These are phyloP conservation scores for Vitis vinifera DNA, from an alignment of 164 flowering plant species.

Conservation along the genomic window DNA sequence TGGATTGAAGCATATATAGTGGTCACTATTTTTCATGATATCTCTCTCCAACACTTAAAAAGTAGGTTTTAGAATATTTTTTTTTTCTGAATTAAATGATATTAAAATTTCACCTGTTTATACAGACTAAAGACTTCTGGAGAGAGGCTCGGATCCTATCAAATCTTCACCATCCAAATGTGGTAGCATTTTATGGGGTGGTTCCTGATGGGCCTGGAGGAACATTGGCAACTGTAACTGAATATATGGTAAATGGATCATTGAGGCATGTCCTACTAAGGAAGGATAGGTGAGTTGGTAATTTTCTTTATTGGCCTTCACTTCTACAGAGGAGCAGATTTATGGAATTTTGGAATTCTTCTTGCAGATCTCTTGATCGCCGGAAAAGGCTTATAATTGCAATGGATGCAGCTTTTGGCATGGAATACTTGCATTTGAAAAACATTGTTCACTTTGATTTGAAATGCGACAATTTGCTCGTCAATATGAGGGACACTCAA, in stretches of 20 bases:
- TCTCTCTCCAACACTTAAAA: not conserved
- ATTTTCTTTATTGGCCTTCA: not conserved
- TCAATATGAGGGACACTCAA: slow-evolving; percentile 79
- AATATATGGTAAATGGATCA: slow-evolving; percentile 85
- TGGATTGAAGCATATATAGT: not conserved
- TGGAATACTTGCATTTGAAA: slow-evolving; percentile 86
- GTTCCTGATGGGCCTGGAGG: slow-evolving; percentile 86
- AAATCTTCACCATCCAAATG: slow-evolving; percentile 89
- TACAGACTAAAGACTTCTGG: slow-evolving; percentile 82
- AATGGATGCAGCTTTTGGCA: slow-evolving; percentile 93
- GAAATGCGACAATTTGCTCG: slow-evolving; percentile 89
- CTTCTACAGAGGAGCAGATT: slow-evolving; percentile 2
- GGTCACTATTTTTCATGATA: not conserved
- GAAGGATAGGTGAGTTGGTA: slow-evolving; percentile 56
- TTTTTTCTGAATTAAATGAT: not conserved
- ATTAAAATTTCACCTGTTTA: not conserved
- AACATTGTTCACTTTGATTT: slow-evolving; percentile 88
- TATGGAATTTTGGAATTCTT: slow-evolving; percentile 13
- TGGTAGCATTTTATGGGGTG: slow-evolving; percentile 85
- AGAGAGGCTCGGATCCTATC: slow-evolving; percentile 83
- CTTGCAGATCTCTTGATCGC: slow-evolving; percentile 68
- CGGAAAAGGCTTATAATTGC: slow-evolving; percentile 74
- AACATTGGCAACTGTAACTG: slow-evolving; percentile 84
- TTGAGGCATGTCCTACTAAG: slow-evolving; percentile 59
- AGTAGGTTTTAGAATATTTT: not conserved